Conservation (phyloP, 106 monocot genomes). For the Acanthochlamys bracteata region DNA sequence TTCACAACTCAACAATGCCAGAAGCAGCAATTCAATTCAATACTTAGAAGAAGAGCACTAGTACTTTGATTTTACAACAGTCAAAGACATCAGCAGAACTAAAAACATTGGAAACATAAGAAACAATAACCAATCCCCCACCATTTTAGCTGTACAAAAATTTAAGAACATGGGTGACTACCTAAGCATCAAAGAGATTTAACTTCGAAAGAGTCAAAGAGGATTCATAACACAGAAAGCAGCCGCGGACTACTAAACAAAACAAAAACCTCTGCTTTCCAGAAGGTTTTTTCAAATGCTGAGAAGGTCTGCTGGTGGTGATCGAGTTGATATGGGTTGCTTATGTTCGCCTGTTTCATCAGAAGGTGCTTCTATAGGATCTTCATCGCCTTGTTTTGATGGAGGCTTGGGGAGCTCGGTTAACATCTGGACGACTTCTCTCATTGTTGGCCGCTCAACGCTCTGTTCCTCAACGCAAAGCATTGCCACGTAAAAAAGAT, state of each 20-base stretch:
- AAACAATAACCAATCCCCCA: background rate
- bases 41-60: too few relatives aligned
- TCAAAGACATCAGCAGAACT: too few relatives aligned
- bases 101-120: too few relatives aligned
- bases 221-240: background rate
- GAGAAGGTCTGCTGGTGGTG: slow-evolving; percentile 24
- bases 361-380: background rate
- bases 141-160: slow-evolving; percentile 3
- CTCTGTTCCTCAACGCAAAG: slow-evolving; percentile 89
- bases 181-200: background rate
- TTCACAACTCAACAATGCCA: too few relatives aligned
- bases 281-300: slow-evolving; percentile 27
- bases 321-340: slow-evolving; percentile 1
- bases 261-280: background rate
- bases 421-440: slow-evolving; percentile 90
- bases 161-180: background rate
- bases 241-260: background rate
- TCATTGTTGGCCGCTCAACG: slow-evolving; percentile 73
- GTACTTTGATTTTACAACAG: too few relatives aligned
- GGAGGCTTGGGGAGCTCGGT: slow-evolving; percentile 39
- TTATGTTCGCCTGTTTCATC: background rate
- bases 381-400: background rate
- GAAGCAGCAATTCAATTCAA: too few relatives aligned
- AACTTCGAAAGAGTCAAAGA: background rate
- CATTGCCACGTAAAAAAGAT: slow-evolving; percentile 79